Evolutionary conservation across 2,329 filamentous ascomycete species (phyloP).

Genomic region (Hypoxylon sp.): DNA sequence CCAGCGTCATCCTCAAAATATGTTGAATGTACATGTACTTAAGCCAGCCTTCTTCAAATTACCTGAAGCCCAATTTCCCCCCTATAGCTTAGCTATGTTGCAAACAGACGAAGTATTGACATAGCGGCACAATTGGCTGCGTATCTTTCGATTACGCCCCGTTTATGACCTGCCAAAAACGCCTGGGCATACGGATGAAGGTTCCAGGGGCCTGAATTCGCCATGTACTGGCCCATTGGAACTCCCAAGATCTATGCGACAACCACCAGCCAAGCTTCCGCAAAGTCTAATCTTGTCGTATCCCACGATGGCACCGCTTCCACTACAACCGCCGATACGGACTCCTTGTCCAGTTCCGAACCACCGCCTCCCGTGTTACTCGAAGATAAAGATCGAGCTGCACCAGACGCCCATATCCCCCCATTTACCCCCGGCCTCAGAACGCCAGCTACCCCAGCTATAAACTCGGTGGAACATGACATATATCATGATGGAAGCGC

Average conservation of each 20-base stretch:
- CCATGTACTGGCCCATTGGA: constrained; percentile 93
- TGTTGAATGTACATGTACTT: too few relatives aligned
- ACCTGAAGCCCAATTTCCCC: constrained; percentile 13
- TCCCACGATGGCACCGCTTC: constrained; percentile 68
- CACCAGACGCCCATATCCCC: constrained; percentile 49
- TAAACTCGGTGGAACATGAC: constrained; percentile 67
- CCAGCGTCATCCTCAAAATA: too few relatives aligned
- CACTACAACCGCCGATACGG: constrained; percentile 48
- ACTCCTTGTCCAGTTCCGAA: constrained; percentile 41
- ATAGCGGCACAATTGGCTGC: constrained; percentile 32
- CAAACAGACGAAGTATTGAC: constrained; percentile 18
- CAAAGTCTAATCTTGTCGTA: constrained; percentile 57
- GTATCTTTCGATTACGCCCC: constrained; percentile 10
- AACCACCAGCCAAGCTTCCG: constrained; percentile 68
- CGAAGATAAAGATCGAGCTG: constrained; percentile 43
- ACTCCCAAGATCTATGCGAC: constrained; percentile 85
- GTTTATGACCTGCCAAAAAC: constrained; percentile 21
- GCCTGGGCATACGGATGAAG: constrained; percentile 45
- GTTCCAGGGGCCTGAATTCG: constrained; percentile 48
- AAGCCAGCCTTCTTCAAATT: constrained; percentile 14
- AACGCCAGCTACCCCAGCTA: constrained; percentile 65
- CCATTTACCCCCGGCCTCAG: constrained; percentile 54
- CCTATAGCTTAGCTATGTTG: constrained; percentile 29
- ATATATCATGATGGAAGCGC: constrained; percentile 48
- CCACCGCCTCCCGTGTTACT: constrained; percentile 32